phyloP scores from a whole-genome alignment of 208 protist genomes.

The Phytomonas sp. region DNA sequence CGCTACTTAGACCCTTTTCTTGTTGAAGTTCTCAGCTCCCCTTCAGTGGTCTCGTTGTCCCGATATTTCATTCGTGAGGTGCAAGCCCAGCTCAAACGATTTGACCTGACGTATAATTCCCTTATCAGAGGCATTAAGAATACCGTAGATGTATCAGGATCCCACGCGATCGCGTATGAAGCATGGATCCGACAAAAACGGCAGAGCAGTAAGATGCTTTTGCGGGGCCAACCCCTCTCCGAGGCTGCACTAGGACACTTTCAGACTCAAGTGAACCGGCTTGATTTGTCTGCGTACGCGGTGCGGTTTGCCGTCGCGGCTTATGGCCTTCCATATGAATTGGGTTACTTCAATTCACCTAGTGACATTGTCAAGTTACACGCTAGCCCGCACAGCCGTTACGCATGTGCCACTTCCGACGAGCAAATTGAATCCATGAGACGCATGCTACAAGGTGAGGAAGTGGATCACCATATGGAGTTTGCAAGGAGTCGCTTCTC shows the following conservation, averaged over 20 bases:
- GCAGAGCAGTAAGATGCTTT: not conserved
- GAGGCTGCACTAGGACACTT: not conserved
- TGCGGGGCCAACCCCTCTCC: not conserved
- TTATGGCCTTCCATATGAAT: slow-evolving; percentile 74
- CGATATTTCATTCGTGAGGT: slow-evolving; percentile 23
- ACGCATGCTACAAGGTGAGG: slow-evolving; percentile 62
- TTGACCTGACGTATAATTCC: slow-evolving; percentile 17
- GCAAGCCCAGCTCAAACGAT: slow-evolving; percentile 33
- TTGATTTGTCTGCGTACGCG: slow-evolving; percentile 35
- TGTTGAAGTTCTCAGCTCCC: slow-evolving; percentile 39
- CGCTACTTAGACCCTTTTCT: slow-evolving; percentile 51
- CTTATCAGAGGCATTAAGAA: not conserved
- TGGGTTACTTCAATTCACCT: slow-evolving; percentile 60
- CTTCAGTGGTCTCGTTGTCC: slow-evolving; percentile 15
- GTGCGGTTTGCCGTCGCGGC: slow-evolving; percentile 56
- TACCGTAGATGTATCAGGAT: slow-evolving; percentile 2
- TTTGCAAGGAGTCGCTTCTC: slow-evolving; percentile 57
- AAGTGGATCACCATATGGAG: slow-evolving; percentile 33
- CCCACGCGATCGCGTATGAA: slow-evolving; percentile 10
- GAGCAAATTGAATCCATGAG: slow-evolving; percentile 67
- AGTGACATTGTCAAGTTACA: slow-evolving; percentile 32
- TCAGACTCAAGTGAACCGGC: slow-evolving; percentile 13
- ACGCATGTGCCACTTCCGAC: slow-evolving; percentile 44
- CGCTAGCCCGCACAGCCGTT: slow-evolving; percentile 54
- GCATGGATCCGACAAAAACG: slow-evolving; percentile 12